Evolutionary conservation across 2,329 filamentous ascomycete genomes (phyloP), one percentile per base, ranked within the genome.

Genomic region (Ceratocystis ficicola): DNA sequence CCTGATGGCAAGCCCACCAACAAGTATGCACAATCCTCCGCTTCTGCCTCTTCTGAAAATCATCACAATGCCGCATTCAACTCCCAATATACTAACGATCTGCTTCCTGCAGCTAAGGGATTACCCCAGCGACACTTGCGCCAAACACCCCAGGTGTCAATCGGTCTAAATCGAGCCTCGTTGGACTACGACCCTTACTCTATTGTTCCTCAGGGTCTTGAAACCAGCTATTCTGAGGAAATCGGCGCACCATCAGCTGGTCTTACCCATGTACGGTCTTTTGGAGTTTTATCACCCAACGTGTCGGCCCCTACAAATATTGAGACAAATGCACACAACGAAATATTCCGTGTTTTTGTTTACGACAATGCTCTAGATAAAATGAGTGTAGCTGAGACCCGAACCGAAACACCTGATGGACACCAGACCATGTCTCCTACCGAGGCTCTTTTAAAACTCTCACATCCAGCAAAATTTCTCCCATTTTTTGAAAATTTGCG

Each of bases 341-440:
- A 63, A 52, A 36, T 32, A 20, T 63, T 63, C 15, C 62, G 62
- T 7, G 12, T 63, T 22, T 63, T 89, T 44, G 77, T 90, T 5
- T 86, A 83, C 1, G 88, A 86, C 70, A 84, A 89, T 70, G 80
- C 77, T 55, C 77, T 80, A 2, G 84, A 83, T 5, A 83, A 86
- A 69, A 86, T 84, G 1, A 82, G 80, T 0, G 86, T 85, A 2
- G 74, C 78, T 2, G 78, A 81, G 1, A 74, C 77, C 0, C 78
- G 81, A 62, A 74, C 73, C 5, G 75, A 81, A n/a, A 72, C 75
- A 0, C 76, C 82, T 0, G 73, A 84, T 5, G 30, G 17, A 8
- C 62, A 63, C 12, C 46, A 63, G 62, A 52, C 44, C 1, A 50
- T 63, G 25, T 80, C 83, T 0, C 83, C 86, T 0, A 78, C 83